Base-by-base conservation (phyloP, 768 basidiomycete species). In the Boletus reticuloceps region DNA sequence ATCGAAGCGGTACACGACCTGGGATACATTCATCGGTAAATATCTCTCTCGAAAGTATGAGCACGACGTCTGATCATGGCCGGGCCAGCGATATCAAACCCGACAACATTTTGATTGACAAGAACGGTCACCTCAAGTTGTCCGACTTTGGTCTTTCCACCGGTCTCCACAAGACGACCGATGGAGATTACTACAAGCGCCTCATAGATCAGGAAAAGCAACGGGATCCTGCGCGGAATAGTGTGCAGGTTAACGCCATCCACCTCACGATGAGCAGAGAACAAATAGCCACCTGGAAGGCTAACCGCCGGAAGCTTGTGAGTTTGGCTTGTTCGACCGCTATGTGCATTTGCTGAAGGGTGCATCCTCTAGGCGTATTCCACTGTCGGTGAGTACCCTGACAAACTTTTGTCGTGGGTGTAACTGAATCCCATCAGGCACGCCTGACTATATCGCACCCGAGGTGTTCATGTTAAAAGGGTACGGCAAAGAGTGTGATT, bases 81-180 rank as follows among this genome's bases (percentile, higher is more conserved):
- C 25, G 49, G 36, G 52, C 22, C 72, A 98, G 96, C 63, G 96
- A 99, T 70, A 98, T 99, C 73, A 99, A 99, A 76, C 96, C 96
- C 22, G 96, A 99, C 74, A 99, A 99, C 67, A 97, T 99, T 59
- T 81, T 99, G 55, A 99, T 99, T 64, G 96, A 99, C 79, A 90
- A 89, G 71, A 89, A 89, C 55, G 96, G 96, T 0, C 96, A 99
- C 71, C 81, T 99, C 71, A 99, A 99, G 72, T 77, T 99, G 31
- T 99, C 96, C 39, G 96, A 99, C 72, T 99, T 99, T 69, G 96
- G 96, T 55, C 83, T 99, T 38, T 98, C 95, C 17, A 99, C 96
- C 29, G 96, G 96, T 11, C 84, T 99, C 70, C 96, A 99, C 75
- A 98, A 97, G 72, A 88, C 87, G 50, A 91, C 95, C 53, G 95